These are phyloP conservation scores for Yarrowia alimentaria DNA, from an alignment of 805 yeast genomes.

Conservation along the genomic window DNA sequence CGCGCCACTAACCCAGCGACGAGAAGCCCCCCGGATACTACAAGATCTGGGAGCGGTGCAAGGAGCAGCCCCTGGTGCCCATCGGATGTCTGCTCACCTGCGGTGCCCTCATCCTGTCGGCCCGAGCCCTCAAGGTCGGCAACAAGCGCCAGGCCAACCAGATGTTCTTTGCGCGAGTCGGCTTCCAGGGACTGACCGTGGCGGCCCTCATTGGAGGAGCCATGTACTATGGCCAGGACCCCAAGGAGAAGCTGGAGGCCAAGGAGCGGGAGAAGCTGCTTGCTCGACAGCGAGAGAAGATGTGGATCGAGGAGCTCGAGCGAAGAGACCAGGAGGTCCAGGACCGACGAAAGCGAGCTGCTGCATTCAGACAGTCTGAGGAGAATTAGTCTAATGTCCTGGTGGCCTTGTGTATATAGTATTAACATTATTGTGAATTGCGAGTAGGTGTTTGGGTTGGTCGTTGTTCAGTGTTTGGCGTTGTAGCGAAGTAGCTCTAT, in stretches of 20 bases:
- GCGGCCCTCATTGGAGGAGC: conserved; percentile 84
- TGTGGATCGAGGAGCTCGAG: conserved; percentile 84
- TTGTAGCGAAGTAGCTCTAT: too few relatives aligned
- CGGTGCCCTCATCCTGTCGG: conserved; percentile 78
- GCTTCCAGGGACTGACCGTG: conserved; percentile 77
- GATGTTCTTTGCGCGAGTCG: conserved; percentile 89
- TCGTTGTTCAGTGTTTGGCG: too few relatives aligned
- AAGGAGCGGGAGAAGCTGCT: conserved; percentile 70
- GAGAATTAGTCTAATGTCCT: background rate
- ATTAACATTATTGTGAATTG: conserved; percentile 8
- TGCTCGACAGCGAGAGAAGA: conserved; percentile 77
- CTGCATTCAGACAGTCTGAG: conserved; percentile 5
- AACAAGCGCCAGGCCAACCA: conserved; percentile 73
- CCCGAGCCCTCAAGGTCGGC: conserved; percentile 69
- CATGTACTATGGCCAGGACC: conserved; percentile 52
- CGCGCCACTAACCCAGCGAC: conserved; percentile 25
- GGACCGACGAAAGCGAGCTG: conserved; percentile 68
- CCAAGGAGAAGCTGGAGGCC: conserved; percentile 33
- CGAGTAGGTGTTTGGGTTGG: too few relatives aligned
- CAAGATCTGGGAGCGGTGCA: conserved; percentile 47
- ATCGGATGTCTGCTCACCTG: conserved; percentile 75
- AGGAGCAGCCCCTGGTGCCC: conserved; percentile 88
- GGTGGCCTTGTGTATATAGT: conserved; percentile 19
- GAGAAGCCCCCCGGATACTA: conserved; percentile 17
- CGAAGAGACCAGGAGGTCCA: conserved; percentile 75